phyloP scores from a whole-genome alignment of 495 filamentous ascomycete genomes.

The Daldinia childiae region DNA sequence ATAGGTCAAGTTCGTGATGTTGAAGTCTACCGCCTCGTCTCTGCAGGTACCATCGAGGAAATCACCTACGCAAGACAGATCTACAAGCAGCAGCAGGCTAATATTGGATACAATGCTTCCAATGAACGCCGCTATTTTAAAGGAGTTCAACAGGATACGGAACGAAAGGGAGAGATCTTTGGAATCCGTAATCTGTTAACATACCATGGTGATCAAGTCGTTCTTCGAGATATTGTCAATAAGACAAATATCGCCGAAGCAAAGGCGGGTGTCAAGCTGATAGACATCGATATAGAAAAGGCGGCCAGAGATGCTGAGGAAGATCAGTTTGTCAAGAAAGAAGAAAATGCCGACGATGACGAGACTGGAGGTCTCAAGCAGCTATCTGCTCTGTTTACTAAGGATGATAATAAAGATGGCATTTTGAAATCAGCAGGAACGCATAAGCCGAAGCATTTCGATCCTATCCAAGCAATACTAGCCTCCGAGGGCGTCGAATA shows the following conservation, averaged over 20 bases:
- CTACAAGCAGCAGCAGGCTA: constrained; percentile 98
- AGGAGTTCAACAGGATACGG: constrained; percentile 85
- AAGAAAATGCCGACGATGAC: constrained; percentile 56
- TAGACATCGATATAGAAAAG: constrained; percentile 74
- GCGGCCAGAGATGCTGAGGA: constrained; percentile 64
- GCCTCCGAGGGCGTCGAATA: constrained; percentile 91
- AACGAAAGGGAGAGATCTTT: constrained; percentile 90
- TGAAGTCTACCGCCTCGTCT: constrained; percentile 95
- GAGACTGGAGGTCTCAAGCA: constrained; percentile 77
- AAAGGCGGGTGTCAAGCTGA: constrained; percentile 81
- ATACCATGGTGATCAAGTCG: constrained; percentile 79
- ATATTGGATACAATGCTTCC: constrained; percentile 94
- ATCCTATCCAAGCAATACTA: constrained; percentile 89
- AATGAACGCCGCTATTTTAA: constrained; percentile 95
- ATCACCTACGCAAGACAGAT: constrained; percentile 97
- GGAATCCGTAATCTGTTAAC: constrained; percentile 88
- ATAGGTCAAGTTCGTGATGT: constrained; percentile 95
- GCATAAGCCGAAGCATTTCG: constrained; percentile 60
- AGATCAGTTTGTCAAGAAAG: constrained; percentile 51
- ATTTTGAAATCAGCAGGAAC: constrained; percentile 42
- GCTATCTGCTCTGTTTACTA: constrained; percentile 74
- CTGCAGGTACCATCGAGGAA: constrained; percentile 93
- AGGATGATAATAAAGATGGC: constrained; percentile 56
- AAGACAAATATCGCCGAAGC: constrained; percentile 97
- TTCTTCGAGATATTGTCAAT: constrained; percentile 92